Evolutionary conservation across 1,284 basidiomycete genomes (phyloP).

Genomic region (Boletellus deceptivus): DNA sequence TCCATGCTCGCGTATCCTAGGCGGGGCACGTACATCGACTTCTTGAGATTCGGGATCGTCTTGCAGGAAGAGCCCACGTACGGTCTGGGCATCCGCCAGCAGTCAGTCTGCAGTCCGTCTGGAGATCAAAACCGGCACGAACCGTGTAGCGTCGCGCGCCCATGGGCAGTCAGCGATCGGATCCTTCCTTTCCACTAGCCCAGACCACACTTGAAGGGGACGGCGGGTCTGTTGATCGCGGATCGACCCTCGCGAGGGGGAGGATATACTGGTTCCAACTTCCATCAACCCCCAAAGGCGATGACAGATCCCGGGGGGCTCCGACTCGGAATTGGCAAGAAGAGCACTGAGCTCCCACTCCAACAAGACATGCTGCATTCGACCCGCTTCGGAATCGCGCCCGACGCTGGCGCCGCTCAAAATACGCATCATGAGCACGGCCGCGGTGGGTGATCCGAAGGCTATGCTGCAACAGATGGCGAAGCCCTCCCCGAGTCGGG

Average conservation of each 20-base stretch:
- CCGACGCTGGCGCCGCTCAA: background rate
- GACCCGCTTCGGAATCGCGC: background rate
- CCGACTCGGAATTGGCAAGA: background rate
- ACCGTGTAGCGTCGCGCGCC: conserved; percentile 18
- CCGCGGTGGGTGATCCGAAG: background rate
- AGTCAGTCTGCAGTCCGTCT: background rate
- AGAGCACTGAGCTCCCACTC: background rate
- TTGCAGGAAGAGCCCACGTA: conserved; percentile 23
- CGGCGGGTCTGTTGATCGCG: background rate
- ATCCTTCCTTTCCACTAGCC: background rate
- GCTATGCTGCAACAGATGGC: background rate
- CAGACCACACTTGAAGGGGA: background rate
- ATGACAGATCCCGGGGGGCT: background rate
- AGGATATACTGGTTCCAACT: no score
- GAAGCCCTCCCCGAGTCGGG: background rate
- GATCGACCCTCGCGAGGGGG: no score
- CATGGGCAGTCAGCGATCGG: conserved; percentile 6
- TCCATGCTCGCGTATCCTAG: background rate
- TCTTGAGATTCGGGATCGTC: conserved; percentile 17
- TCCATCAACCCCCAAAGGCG: background rate
- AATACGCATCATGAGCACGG: background rate
- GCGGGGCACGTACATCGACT: conserved; percentile 9
- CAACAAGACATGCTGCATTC: background rate
- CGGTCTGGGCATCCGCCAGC: conserved; percentile 2
- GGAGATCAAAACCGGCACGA: conserved; percentile 6